phyloP scores from a whole-genome alignment of 2,329 filamentous ascomycete species.

The Zasmidium citrigriseum region DNA sequence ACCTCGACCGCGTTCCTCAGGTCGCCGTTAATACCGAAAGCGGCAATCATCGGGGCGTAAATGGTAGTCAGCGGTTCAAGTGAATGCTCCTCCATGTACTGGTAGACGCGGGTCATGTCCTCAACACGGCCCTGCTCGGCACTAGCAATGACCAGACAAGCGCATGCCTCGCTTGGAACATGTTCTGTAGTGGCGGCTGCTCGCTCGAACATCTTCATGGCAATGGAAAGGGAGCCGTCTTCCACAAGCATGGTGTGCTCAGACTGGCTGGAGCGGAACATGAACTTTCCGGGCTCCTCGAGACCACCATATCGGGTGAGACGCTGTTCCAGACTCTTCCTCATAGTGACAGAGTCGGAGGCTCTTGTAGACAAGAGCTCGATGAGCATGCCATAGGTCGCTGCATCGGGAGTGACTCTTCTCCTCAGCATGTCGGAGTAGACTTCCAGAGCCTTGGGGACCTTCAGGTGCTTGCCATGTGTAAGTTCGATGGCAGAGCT shows the following conservation, averaged over 20 bases:
- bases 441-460: constrained; percentile 88
- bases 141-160: constrained; percentile 81
- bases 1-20: constrained; percentile 86
- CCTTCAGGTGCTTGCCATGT: constrained; percentile 75
- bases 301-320: constrained; percentile 81
- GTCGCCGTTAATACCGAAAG: constrained; percentile 80
- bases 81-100: constrained; percentile 82
- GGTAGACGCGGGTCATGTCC: constrained; percentile 88
- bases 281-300: constrained; percentile 80
- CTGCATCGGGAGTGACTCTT: constrained; percentile 75
- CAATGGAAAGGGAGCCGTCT: constrained; percentile 83
- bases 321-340: constrained; percentile 75
- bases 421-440: constrained; percentile 95
- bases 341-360: constrained; percentile 73
- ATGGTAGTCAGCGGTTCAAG: constrained; percentile 76
- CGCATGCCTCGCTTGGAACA: constrained; percentile 82
- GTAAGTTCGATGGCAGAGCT: constrained; percentile 82
- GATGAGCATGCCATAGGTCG: constrained; percentile 87
- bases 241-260: constrained; percentile 84
- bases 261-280: constrained; percentile 83
- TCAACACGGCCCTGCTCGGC: constrained; percentile 77
- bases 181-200: constrained; percentile 63
- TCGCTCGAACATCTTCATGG: constrained; percentile 80
- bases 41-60: constrained; percentile 93
- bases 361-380: constrained; percentile 78